Evolutionary conservation across 257 asterid species (phyloP), one percentile per base, ranked within the genome.

Genomic region (Agastache rugosa): DNA sequence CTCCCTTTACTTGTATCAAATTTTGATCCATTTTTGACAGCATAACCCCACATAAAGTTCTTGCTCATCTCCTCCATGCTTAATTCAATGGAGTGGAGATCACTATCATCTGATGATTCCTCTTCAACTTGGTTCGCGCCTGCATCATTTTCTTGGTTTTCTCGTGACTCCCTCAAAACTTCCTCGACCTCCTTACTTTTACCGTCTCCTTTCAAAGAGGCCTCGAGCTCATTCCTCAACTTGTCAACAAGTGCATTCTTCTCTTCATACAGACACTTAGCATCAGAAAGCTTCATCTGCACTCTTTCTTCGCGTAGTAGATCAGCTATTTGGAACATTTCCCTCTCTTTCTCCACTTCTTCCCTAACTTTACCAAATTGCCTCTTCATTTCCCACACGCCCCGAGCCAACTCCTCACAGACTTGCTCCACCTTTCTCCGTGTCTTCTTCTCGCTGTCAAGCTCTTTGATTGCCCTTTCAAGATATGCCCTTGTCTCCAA

Each of bases 261-360:
- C 86, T 95, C 99, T 85, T 95, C 99, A 6, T 91, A 93, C 41
- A 90, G 90, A 75, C 88, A 87, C 89, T 81, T 93, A 9, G 99
- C 99, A 77, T 95, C 99, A 0, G 83, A 80, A 11, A 95, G 94
- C 86, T 95, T 95, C 98, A 93, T 95, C 74, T 91, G 98, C 35
- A 93, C 97, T 76, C 99, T 77, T 61, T 95, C 99, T 82, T 95
- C 99, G 22, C 98, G 88, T 23, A 93, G 54, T 4, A 91, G 81
- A 79, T 95, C 97, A 0, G 97, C 98, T 19, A 95, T 31, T 58
- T 91, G 99, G 76, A 95, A 93, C 98, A 91, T 93, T 84, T 95
- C 98, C 79, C 97, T 82, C 78, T 95, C 99, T 61, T 88, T 91
- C 54, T 95, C 99, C 22, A 95, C 82, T 58, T 92, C 98, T 48